Conservation (phyloP, 352 stramenopile genomes). For the Phytophthora meadii region DNA sequence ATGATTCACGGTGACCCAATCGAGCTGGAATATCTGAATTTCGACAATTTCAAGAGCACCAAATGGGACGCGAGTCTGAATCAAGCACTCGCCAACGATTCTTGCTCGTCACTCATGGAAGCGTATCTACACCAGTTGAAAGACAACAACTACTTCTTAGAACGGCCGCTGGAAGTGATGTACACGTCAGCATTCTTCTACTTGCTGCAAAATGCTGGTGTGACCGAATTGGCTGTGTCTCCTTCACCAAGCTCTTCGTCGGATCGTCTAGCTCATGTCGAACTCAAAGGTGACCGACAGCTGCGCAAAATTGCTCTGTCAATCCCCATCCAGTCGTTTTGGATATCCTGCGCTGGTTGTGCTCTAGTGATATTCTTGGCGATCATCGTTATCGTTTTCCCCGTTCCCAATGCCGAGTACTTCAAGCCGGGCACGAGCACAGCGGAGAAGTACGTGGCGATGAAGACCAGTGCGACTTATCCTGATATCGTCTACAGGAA, state of each 20-base stretch:
- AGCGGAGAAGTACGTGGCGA: constrained; percentile 35
- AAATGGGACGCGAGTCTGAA: constrained; percentile 30
- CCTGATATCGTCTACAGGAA: constrained; percentile 39
- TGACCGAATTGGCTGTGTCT: constrained; percentile 29
- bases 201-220: constrained; percentile 43
- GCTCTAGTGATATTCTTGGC: constrained; percentile 30
- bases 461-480: constrained; percentile 33
- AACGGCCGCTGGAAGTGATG: constrained; percentile 47
- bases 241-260: constrained; percentile 13
- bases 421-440: constrained; percentile 33
- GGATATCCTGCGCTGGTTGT: constrained; percentile 36
- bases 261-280: constrained; percentile 31
- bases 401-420: constrained; percentile 32
- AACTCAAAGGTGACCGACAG: constrained; percentile 48
- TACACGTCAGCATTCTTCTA: constrained; percentile 56
- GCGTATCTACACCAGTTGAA: constrained; percentile 46
- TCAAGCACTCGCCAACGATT: constrained; percentile 23
- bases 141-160: constrained; percentile 49
- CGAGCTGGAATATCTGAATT: constrained; percentile 38
- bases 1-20: constrained; percentile 24
- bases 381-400: constrained; percentile 34
- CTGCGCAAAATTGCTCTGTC: constrained; percentile 37
- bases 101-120: constrained; percentile 53
- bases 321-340: constrained; percentile 41
- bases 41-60: constrained; percentile 27